A percentile compares a stretch with the other conserved stretches of the same genome.
phyloP scores from a whole-genome alignment of 2,329 filamentous ascomycete species.

The Colletotrichum sidae region DNA sequence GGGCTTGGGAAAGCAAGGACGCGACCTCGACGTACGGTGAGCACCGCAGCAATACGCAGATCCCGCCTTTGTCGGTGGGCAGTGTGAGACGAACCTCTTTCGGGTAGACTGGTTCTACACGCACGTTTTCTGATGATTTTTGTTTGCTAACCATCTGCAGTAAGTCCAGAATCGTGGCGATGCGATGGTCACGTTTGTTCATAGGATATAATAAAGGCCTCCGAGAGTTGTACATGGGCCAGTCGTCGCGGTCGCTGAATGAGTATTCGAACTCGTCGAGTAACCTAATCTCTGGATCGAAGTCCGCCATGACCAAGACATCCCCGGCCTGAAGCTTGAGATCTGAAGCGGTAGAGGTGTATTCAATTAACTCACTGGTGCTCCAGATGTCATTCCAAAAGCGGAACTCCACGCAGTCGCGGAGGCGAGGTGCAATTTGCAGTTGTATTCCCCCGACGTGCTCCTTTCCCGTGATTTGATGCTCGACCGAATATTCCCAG shows the following conservation, averaged over 20 bases:
- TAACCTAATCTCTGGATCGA: not conserved
- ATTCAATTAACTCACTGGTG: not conserved
- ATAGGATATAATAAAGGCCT: not conserved
- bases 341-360: not conserved
- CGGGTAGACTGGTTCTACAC: not conserved
- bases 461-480: constrained; percentile 9
- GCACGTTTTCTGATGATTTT: not conserved
- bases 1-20: not conserved
- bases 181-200: not conserved
- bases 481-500: constrained; percentile 13
- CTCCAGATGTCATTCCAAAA: not conserved
- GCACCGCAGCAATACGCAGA: not conserved
- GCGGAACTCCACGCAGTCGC: constrained; percentile 9
- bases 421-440: constrained; percentile 3
- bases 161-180: not conserved
- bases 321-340: not conserved
- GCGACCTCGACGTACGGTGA: not conserved
- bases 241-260: not conserved
- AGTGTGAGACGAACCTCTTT: not conserved
- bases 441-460: constrained; percentile 11
- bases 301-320: constrained; percentile 3
- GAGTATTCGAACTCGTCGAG: not conserved
- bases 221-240: not conserved
- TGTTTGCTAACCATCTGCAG: not conserved
- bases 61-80: too few species aligned